Conservation (phyloP, 176 grass and related monocot species). For the Aegilops speltoides region DNA sequence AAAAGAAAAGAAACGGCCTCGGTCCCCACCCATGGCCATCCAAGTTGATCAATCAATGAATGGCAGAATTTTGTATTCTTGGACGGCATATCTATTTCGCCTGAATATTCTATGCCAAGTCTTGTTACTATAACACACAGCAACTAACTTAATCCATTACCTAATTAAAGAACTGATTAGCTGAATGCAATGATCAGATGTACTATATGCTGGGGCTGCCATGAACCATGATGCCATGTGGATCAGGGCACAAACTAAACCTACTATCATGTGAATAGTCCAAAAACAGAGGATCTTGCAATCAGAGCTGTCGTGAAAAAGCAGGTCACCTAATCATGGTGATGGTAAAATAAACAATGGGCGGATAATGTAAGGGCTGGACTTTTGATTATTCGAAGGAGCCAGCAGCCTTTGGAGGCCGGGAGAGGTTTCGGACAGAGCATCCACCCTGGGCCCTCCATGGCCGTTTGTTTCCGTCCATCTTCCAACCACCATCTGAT, state of each 20-base stretch:
- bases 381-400: background rate
- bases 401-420: background rate
- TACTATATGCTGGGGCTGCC: background rate
- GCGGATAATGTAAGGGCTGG: background rate
- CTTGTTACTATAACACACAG: background rate
- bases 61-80: background rate
- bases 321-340: background rate
- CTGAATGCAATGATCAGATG: background rate
- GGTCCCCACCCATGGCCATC: background rate
- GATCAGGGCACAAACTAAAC: background rate
- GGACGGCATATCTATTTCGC: background rate
- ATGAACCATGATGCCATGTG: conserved; percentile 6
- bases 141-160: background rate
- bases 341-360: background rate
- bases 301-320: background rate
- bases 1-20: background rate
- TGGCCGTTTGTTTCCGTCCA: background rate
- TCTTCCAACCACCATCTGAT: too few relatives aligned
- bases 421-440: background rate
- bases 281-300: background rate
- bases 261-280: background rate
- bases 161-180: background rate
- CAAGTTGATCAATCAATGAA: background rate
- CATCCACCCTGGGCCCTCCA: background rate
- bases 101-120: conserved; percentile 8